Evolutionary conservation across 257 asterid genomes (phyloP), one percentile per base, ranked within the genome.

Genomic region (Cruciata laevipes): DNA sequence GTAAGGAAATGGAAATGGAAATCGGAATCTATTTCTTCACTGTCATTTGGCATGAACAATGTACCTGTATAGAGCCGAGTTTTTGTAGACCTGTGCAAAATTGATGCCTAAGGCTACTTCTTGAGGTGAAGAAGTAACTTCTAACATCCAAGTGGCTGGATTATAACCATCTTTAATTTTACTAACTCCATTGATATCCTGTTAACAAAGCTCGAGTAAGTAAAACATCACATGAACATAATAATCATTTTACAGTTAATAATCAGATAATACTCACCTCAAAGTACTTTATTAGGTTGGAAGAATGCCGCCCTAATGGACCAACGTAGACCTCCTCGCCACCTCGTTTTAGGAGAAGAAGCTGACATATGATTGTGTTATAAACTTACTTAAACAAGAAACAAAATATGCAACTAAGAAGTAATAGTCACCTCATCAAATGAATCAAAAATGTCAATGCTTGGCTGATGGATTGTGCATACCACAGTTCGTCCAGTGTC

Each of bases 91-190:
- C 63, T 89, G 85, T 16, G 96, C 89, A 65, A 91, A 91, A 75
- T 91, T 90, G 65, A 89, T 64, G 57, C 84, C 82, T 17, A 89
- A 85, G 56, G 90, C 85, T 65, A 71, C 73, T 81, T 91, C 96
- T 79, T 84, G 95, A 13, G 85, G 83, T 44, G 85, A 56, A 65
- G 89, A 85, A 64, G 95, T 91, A 72, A 89, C 89, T 71, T 91
- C 98, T 35, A 91, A 85, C 76, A 91, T 88, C 98, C 98, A 91
- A 62, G 98, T 79, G 12, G 96, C 98, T 70, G 98, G 96, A 63
- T 91, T 91, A 56, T 86, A 83, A 68, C 96, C 95, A 56, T 88
- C 72, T 69, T 79, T 84, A 68, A 91, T 87, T 69, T 80, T 79
- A 68, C 63, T 69, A 63, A 91, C 86, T 78, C 96, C 96, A 44